Base-by-base conservation (phyloP, 2,329 filamentous ascomycete species). In the Catunica adiposa region DNA sequence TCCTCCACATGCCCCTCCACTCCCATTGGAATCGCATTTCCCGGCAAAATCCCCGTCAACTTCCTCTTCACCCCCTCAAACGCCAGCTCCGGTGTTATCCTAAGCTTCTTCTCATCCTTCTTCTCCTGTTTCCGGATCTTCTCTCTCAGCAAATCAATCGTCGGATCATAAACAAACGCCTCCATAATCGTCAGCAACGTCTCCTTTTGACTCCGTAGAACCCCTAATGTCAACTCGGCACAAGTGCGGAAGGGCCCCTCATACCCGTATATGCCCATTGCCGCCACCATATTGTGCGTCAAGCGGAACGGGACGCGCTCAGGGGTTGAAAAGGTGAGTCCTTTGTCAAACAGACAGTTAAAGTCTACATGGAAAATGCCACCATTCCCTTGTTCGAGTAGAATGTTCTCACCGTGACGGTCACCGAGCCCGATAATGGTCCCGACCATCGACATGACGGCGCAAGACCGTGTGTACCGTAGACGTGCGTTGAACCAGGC, bases 371-470 rank as follows among this genome's bases (percentile, higher is more conserved):
- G 92, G 68, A 98, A 86, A 1, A 94, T 82, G 53, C 90, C 90
- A 47, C 94, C 92, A 61, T 89, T 94, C 56, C 86, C 84, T 70
- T 97, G 88, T 67, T 97, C 89, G 31, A 98, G 81, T 29, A 96
- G 79, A 56, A 99, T 87, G 68, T 99, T 99, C 68, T 98, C 92
- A 58, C 90, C 90, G 69, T 99, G 92, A 3, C 92, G 83, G 68
- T 99, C 92, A 40, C 92, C 92, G 0, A 99, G 75, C 0, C 85
- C 92, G 3, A 99, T 77, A 51, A 97, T 89, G 56, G 94, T 94
- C 52, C 92, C 92, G 3, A 95, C 88, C 79, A 99, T 98, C n/a
- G 89, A 95, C 89, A 98, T 98, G 61, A 98, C 92, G 9, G 94
- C 92, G 63, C 86, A 90, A 1, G 92, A 94, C 3, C 92, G 81